Base-by-base conservation (phyloP, 768 basidiomycete species). In the Psilocybe cyanescens region DNA sequence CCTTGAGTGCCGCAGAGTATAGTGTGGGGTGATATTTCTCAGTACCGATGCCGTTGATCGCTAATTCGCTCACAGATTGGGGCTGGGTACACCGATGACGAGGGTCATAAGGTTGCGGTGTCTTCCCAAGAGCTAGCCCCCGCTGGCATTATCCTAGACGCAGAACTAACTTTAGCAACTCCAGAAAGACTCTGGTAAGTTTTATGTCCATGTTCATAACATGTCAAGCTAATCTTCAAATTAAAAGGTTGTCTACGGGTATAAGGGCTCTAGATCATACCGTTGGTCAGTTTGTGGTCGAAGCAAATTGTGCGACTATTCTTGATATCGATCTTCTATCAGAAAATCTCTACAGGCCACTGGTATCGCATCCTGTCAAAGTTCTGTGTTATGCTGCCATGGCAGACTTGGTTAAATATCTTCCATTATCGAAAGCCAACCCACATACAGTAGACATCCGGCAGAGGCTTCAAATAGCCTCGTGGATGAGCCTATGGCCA, bases 401-500 rank as follows among this genome's bases (percentile, higher is more conserved):
- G 56, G 81, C 81, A 3, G 90, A 92, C 66, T 79, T 93, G 28
- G 92, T 93, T 79, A 85, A 80, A 61, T 90, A 88, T 71, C 82
- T 94, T 11, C 88, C 90, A 0, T 71, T 75, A 56, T 86, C 85
- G 28, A 90, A 87, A 70, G 83, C 79, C 12, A 74, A 89, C 61
- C 86, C 89, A 0, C 67, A 73, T 29, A 78, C 84, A 60, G 62
- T 92, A 37, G 81, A 79, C n/a, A 71, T 78, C 55, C 84, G 92
- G 14, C 89, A 91, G 67, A 87, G 83, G 69, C 78, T 92, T 12
- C 85, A 91, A 70, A 58, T 92, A 45, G 91, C 90, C 2, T 83
- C 89, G 1, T 92, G 90, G 92, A 90, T 91, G 88, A 90, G 88
- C 63, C 65, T 90, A 9, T 92, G 88, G 89, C 90, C 90, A 0